phyloP scores from a whole-genome alignment of 2,329 filamentous ascomycete species.

The Ambrosiella cleistominuta region DNA sequence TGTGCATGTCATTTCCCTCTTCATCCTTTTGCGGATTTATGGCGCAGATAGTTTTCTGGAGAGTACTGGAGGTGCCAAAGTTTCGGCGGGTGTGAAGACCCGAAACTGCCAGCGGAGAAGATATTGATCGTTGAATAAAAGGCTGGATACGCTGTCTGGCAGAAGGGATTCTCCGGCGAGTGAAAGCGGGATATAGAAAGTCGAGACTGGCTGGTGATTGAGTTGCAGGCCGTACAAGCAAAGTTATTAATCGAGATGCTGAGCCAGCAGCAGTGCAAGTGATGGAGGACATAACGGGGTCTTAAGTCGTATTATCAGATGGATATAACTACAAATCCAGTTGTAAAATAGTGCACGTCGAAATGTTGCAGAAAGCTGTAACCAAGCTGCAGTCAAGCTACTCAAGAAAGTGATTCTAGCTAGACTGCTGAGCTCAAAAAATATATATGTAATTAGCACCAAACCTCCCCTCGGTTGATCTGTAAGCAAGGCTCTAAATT shows the following conservation, averaged over 20 bases:
- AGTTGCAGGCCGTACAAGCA: conserved; percentile 13
- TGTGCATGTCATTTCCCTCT: conserved; percentile 63
- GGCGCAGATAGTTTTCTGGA: conserved; percentile 30
- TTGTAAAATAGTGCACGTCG: too few species aligned
- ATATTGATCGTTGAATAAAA: background rate
- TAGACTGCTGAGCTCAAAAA: too few species aligned
- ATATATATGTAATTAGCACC: too few species aligned
- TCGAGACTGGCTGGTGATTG: conserved; percentile 20
- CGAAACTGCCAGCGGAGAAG: background rate
- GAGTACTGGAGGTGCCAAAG: conserved; percentile 24
- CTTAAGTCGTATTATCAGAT: background rate
- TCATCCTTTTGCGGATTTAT: conserved; percentile 65
- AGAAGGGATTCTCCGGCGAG: background rate
- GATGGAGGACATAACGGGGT: background rate
- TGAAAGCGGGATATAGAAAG: conserved; percentile 23
- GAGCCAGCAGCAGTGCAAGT: conserved; percentile 2
- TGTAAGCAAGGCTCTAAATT: conserved; percentile 7
- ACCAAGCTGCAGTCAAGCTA: too few species aligned
- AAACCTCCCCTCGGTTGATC: background rate
- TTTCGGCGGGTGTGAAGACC: conserved; percentile 12
- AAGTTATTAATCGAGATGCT: conserved; percentile 3
- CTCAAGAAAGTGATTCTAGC: too few species aligned
- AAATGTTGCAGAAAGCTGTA: too few species aligned
- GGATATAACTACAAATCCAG: background rate
- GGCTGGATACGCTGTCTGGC: background rate